Conservation (phyloP, 768 basidiomycete species). For the Mycena metata region DNA sequence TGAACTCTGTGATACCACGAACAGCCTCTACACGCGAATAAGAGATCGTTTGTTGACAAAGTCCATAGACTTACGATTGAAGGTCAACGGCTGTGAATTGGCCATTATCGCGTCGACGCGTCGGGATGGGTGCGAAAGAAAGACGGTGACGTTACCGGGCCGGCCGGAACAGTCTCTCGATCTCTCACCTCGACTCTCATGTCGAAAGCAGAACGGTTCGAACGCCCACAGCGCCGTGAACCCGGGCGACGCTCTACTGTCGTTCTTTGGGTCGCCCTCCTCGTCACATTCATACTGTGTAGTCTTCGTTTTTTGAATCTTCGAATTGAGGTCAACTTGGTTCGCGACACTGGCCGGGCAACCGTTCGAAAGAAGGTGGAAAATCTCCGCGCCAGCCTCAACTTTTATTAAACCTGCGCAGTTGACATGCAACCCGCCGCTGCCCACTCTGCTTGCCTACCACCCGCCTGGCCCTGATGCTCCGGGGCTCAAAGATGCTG, state of each 20-base stretch:
- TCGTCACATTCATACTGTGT: not conserved
- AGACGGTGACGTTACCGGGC: too few species aligned
- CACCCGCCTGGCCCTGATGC: conserved; percentile 27
- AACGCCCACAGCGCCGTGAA: not conserved
- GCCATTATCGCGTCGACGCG: conserved; percentile 12
- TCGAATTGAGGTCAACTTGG: conserved; percentile 27
- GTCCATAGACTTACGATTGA: conserved; percentile 50
- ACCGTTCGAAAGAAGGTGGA: conserved; percentile 3
- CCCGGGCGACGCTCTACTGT: not conserved
- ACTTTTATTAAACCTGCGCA: not conserved
- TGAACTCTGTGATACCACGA: conserved; percentile 78
- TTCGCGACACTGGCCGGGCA: not conserved
- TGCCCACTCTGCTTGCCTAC: conserved; percentile 31
- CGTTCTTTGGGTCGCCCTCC: conserved; percentile 2
- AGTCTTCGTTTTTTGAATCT: conserved; percentile 16
- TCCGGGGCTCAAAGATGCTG: conserved; percentile 18
- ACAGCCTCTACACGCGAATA: conserved; percentile 64
- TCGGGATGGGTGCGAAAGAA: not conserved
- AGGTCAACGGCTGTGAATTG: conserved; percentile 46
- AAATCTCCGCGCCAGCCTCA: not conserved
- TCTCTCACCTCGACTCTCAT: not conserved
- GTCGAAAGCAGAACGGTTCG: not conserved
- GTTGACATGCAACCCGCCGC: conserved; percentile 29
- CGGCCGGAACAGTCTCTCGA: not conserved
- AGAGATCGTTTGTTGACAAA: conserved; percentile 10